phyloP scores from a whole-genome alignment of 2,329 filamentous ascomycete genomes.

The Neofusicoccum ribis region DNA sequence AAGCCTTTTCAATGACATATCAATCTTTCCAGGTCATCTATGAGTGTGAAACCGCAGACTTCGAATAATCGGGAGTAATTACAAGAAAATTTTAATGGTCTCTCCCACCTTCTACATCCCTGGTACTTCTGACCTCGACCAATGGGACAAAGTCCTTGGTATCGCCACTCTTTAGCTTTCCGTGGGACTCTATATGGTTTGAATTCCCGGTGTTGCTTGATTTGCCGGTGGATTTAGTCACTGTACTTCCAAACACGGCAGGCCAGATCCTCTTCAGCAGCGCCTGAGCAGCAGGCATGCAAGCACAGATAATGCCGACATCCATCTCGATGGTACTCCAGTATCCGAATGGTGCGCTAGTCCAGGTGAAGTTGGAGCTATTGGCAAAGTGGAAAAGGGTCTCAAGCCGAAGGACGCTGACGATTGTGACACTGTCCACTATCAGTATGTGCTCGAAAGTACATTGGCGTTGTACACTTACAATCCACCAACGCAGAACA shows the following conservation, averaged over 20 bases:
- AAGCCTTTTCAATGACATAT: too few species aligned
- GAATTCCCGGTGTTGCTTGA: neutral
- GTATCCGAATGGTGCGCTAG: slow-evolving; percentile 20
- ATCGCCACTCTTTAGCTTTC: neutral
- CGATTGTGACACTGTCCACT: slow-evolving; percentile 38
- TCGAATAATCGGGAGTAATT: too few species aligned
- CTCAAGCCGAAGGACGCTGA: slow-evolving; percentile 45
- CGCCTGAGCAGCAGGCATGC: slow-evolving; percentile 37
- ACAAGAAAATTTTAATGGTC: too few species aligned
- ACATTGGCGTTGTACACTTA: slow-evolving; percentile 18
- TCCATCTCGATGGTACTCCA: slow-evolving; percentile 48
- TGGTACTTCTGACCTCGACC: neutral
- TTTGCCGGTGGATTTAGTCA: neutral
- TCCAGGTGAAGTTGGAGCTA: slow-evolving; percentile 41
- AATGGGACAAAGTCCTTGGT: slow-evolving; percentile 4
- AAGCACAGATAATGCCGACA: slow-evolving; percentile 48
- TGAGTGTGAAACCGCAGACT: too few species aligned
- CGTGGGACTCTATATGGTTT: neutral
- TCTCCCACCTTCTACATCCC: neutral
- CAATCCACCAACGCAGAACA: slow-evolving; percentile 41
- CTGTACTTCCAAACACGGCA: neutral
- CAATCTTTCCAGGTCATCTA: too few species aligned
- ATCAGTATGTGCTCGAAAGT: neutral
- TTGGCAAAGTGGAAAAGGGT: slow-evolving; percentile 45
- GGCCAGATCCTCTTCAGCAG: neutral